Conservation (phyloP, 495 filamentous ascomycete species). For the Cairneyella variabilis region DNA sequence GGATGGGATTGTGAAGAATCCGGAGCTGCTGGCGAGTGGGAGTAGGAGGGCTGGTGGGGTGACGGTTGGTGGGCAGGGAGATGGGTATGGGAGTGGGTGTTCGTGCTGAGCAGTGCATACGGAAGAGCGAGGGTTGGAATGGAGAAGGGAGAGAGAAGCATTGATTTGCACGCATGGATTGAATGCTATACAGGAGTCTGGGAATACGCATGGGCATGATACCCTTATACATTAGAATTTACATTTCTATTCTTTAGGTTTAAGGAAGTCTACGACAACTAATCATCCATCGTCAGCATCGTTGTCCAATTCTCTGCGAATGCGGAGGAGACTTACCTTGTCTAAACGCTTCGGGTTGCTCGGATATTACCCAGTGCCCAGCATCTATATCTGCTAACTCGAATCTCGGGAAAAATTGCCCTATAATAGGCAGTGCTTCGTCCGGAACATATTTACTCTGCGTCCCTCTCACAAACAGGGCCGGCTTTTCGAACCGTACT, state of each 20-base stretch:
- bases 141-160: constrained; percentile 7
- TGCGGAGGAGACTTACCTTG: constrained; percentile 53
- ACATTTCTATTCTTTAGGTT: constrained; percentile 46
- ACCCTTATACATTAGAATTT: constrained; percentile 24
- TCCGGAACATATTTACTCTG: constrained; percentile 82
- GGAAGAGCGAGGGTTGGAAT: neutral
- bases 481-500: constrained; percentile 66
- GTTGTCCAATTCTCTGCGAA: neutral
- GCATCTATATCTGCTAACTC: constrained; percentile 75
- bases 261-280: constrained; percentile 63
- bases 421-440: constrained; percentile 82
- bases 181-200: constrained; percentile 1
- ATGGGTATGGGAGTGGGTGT: constrained; percentile 22
- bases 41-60: constrained; percentile 13
- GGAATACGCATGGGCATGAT: constrained; percentile 17
- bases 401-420: constrained; percentile 84
- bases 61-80: constrained; percentile 4
- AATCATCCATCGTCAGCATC: constrained; percentile 11
- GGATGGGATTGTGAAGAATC: constrained; percentile 45
- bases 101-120: constrained; percentile 23
- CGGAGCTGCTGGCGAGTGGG: constrained; percentile 19
- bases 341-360: constrained; percentile 84
- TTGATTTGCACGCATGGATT: neutral
- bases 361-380: constrained; percentile 93
- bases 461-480: constrained; percentile 81